Evolutionary conservation across 257 asterid genomes (phyloP).

Genomic region (Salvia rosmarinus): DNA sequence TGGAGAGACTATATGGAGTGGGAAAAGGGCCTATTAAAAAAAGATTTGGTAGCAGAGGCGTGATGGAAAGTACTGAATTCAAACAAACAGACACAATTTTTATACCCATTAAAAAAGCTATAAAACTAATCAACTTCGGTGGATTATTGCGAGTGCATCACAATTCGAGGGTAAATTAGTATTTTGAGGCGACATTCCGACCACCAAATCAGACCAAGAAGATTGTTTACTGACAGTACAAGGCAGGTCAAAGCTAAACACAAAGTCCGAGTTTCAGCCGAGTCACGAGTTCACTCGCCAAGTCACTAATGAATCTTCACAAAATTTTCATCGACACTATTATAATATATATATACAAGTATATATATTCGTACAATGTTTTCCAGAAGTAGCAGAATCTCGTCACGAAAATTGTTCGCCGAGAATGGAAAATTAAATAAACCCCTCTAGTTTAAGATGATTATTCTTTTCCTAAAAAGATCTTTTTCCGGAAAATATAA

Average conservation of each 20-base stretch:
- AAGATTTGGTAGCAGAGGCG: constrained; percentile 59
- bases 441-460: constrained; percentile 16
- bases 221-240: constrained; percentile 61
- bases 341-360: not conserved
- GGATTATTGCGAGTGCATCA: constrained; percentile 7
- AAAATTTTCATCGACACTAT: constrained; percentile 2
- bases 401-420: not conserved
- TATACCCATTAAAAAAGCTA: constrained; percentile 33
- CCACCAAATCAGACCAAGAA: constrained; percentile 52
- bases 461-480: constrained; percentile 34
- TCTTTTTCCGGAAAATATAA: not conserved
- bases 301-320: not conserved
- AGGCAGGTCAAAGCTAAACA: constrained; percentile 45
- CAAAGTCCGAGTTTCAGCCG: constrained; percentile 13
- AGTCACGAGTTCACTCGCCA: constrained; percentile 39
- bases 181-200: constrained; percentile 55
- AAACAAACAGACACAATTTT: constrained; percentile 39
- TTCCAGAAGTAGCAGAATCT: not conserved
- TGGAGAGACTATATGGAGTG: constrained; percentile 35
- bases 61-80: constrained; percentile 47
- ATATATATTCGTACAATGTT: not conserved
- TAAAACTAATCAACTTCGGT: constrained; percentile 29
- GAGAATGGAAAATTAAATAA: constrained; percentile 9
- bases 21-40: constrained; percentile 35
- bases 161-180: constrained; percentile 40